These are phyloP conservation scores for Mortierella hygrophila DNA, from an alignment of 192 early-diverging fungal genomes.

Conservation along the genomic window DNA sequence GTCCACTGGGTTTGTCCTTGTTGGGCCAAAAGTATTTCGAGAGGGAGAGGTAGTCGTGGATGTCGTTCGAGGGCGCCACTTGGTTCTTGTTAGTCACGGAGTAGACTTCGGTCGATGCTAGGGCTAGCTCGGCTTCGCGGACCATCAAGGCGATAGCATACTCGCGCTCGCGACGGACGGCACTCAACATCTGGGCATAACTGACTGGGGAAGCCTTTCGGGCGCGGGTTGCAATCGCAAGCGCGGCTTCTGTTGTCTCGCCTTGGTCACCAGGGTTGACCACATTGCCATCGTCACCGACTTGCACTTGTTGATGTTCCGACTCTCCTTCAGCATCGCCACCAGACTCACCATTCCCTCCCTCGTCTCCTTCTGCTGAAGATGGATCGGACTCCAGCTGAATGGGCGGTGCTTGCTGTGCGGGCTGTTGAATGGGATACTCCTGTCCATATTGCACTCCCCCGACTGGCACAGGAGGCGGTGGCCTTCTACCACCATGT, in stretches of 20 bases:
- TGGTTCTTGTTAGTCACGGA: slow-evolving; percentile 66
- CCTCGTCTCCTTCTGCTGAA: background rate
- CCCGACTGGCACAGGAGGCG: background rate
- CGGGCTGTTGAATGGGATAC: background rate
- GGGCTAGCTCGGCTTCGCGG: slow-evolving; percentile 47
- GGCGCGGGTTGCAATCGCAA: slow-evolving; percentile 8
- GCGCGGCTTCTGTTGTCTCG: background rate
- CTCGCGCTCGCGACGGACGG: slow-evolving; percentile 45
- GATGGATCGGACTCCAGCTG: slow-evolving; percentile 12
- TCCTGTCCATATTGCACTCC: background rate
- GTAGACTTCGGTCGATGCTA: slow-evolving; percentile 56
- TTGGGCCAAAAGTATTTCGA: slow-evolving; percentile 72
- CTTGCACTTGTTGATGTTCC: background rate
- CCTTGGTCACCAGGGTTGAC: background rate
- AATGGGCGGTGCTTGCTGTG: slow-evolving; percentile 13
- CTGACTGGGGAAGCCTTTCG: slow-evolving; percentile 36
- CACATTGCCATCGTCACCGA: slow-evolving; percentile 27
- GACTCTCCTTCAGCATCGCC: background rate
- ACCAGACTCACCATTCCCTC: background rate
- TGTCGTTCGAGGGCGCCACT: slow-evolving; percentile 60
- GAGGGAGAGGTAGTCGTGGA: slow-evolving; percentile 71
- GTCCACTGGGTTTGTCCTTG: slow-evolving; percentile 38
- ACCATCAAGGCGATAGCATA: slow-evolving; percentile 47
- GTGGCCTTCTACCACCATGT: background rate
- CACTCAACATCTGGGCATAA: slow-evolving; percentile 35